Percentiles rank a stretch among this genome's conserved stretches.
phyloP scores from a whole-genome alignment of 805 yeast genomes.

The Starmerella lactis-condensi region DNA sequence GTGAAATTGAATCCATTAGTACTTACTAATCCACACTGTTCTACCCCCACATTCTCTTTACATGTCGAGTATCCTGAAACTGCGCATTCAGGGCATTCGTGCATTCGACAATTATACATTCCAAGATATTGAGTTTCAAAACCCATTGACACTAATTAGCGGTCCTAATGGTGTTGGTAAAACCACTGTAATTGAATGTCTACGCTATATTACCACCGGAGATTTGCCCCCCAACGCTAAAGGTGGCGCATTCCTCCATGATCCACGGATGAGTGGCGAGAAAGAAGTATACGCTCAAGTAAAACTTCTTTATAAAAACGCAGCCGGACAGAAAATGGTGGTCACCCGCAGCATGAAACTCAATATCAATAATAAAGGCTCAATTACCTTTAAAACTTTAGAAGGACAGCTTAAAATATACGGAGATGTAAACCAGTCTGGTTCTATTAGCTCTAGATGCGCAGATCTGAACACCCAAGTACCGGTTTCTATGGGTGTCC shows the following conservation, averaged over 20 bases:
- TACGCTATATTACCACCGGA: constrained; percentile 87
- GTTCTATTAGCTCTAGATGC: constrained; percentile 42
- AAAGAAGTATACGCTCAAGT: constrained; percentile 75
- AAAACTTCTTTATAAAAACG: constrained; percentile 62
- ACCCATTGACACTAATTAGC: constrained; percentile 80
- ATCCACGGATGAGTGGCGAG: constrained; percentile 53
- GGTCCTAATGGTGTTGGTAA: constrained; percentile 96
- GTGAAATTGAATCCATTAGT: too few species aligned
- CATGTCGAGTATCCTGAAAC: constrained; percentile 24
- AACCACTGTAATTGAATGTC: constrained; percentile 87
- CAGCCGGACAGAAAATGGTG: constrained; percentile 55
- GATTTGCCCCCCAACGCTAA: constrained; percentile 88
- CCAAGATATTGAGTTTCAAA: constrained; percentile 75
- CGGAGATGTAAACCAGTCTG: constrained; percentile 1
- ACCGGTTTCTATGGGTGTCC: constrained; percentile 72
- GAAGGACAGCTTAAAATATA: constrained; percentile 51
- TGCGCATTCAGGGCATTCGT: constrained; percentile 71
- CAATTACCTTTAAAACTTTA: constrained; percentile 66
- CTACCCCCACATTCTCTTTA: too few species aligned
- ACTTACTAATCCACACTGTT: too few species aligned
- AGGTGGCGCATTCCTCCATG: constrained; percentile 92
- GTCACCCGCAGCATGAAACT: constrained; percentile 73
- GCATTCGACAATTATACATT: constrained; percentile 74
- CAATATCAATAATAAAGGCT: constrained; percentile 35
- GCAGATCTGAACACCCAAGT: constrained; percentile 68